phyloP scores from a whole-genome alignment of 257 asterid genomes.

The Nicotiana attenuata region DNA sequence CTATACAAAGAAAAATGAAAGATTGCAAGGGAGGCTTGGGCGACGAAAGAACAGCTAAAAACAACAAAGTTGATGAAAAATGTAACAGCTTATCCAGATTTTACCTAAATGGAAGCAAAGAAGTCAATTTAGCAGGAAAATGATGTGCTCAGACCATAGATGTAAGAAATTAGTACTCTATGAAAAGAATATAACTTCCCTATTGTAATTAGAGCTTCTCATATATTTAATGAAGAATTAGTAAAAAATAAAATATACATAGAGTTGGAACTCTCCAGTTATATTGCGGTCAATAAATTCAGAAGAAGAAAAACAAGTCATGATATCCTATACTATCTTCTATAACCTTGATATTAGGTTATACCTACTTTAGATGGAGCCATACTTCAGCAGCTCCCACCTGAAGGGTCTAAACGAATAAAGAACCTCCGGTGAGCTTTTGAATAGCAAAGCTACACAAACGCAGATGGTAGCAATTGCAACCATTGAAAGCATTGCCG shows the following conservation, averaged over 20 bases:
- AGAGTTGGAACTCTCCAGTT: not conserved
- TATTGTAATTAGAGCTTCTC: not conserved
- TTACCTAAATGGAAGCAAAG: not conserved
- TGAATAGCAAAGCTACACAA: slow-evolving; percentile 44
- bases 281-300: not conserved
- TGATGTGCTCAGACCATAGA: not conserved
- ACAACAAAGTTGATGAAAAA: not conserved
- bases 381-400: slow-evolving; percentile 44
- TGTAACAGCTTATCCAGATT: not conserved
- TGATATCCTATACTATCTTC: not conserved
- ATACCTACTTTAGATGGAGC: slow-evolving; percentile 29
- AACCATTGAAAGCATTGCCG: slow-evolving; percentile 50
- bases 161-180: not conserved
- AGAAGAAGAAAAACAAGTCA: not conserved
- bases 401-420: slow-evolving; percentile 39
- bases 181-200: not conserved
- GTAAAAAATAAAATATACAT: not conserved
- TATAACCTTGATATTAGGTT: not conserved
- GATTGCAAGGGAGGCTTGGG: not conserved
- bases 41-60: not conserved
- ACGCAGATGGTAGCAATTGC: slow-evolving; percentile 44
- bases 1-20: not conserved
- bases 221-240: not conserved
- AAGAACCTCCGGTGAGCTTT: slow-evolving; percentile 42
- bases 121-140: not conserved